phyloP scores from a whole-genome alignment of 78 protist species.

The Dictyostelium intermedium region DNA sequence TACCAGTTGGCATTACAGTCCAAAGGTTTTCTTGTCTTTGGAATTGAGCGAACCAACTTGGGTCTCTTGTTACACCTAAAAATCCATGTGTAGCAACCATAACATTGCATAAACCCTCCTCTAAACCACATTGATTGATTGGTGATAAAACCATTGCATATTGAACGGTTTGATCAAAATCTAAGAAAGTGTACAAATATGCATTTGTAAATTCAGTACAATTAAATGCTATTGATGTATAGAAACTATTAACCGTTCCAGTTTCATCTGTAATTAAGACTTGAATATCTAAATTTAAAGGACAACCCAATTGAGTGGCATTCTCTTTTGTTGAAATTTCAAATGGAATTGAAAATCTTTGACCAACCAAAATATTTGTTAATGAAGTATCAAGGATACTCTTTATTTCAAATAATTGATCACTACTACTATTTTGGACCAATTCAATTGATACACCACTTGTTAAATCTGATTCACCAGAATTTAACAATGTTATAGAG shows the following conservation, averaged over 20 bases:
- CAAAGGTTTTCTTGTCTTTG: not conserved
- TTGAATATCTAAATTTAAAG: not conserved
- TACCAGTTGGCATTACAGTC: constrained; percentile 47
- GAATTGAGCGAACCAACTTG: constrained; percentile 21
- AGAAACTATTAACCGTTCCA: not conserved
- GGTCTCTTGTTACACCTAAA: constrained; percentile 34
- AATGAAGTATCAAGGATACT: not conserved
- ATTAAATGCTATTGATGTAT: not conserved
- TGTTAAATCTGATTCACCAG: not conserved
- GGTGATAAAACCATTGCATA: constrained; percentile 65
- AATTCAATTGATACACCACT: not conserved
- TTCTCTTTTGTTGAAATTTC: not conserved
- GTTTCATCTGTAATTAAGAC: not conserved
- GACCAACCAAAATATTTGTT: constrained; percentile 15
- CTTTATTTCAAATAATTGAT: not conserved
- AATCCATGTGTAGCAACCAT: constrained; percentile 55
- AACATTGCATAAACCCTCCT: not conserved
- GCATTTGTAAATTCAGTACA: constrained; percentile 44
- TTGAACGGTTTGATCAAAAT: constrained; percentile 63
- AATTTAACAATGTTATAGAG: not conserved
- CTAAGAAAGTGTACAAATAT: constrained; percentile 41
- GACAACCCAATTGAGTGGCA: not conserved
- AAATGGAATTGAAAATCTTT: constrained; percentile 12
- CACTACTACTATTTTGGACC: not conserved
- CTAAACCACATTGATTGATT: not conserved